Percentiles rank a stretch among this genome's conserved stretches.
These are phyloP conservation scores for Fraxinus sp. DNA, from an alignment of 305 asterid genomes.

Conservation along the genomic window DNA sequence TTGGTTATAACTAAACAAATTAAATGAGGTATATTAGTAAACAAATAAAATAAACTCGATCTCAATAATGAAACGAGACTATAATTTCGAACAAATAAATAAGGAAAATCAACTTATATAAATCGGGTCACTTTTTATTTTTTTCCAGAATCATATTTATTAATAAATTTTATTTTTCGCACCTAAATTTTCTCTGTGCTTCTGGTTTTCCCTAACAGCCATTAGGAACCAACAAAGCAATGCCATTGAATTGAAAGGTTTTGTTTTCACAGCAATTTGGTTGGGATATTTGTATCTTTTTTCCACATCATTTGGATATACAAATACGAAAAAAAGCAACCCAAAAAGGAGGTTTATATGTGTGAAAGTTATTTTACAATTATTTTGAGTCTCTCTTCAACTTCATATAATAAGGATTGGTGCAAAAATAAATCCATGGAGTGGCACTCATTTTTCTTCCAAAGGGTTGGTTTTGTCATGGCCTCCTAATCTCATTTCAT, in stretches of 20 bases:
- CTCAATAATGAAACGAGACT: no score
- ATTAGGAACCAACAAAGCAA: slow-evolving; percentile 15
- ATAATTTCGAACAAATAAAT: no score
- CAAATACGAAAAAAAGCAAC: slow-evolving; percentile 3
- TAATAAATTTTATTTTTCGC: not conserved
- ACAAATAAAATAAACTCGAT: no score
- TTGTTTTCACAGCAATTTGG: slow-evolving; percentile 28
- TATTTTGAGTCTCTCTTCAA: not conserved
- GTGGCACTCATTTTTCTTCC: slow-evolving; percentile 9
- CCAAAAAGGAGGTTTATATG: slow-evolving; percentile 4
- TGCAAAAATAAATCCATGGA: slow-evolving; percentile 14
- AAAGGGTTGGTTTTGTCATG: slow-evolving; percentile 15
- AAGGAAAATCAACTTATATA: no score
- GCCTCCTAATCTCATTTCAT: not conserved
- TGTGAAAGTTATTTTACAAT: not conserved
- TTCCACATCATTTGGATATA: not conserved
- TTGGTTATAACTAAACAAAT: no score
- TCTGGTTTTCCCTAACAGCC: not conserved
- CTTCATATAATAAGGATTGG: not conserved
- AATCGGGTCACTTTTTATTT: not conserved
- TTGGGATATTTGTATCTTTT: slow-evolving; percentile 23
- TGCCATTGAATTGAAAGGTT: slow-evolving; percentile 26
- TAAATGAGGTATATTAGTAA: no score
- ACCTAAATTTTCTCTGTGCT: not conserved
- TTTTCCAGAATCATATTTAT: not conserved